Conservation (phyloP, 768 basidiomycete genomes). For the Cystofilobasidium ferigula region DNA sequence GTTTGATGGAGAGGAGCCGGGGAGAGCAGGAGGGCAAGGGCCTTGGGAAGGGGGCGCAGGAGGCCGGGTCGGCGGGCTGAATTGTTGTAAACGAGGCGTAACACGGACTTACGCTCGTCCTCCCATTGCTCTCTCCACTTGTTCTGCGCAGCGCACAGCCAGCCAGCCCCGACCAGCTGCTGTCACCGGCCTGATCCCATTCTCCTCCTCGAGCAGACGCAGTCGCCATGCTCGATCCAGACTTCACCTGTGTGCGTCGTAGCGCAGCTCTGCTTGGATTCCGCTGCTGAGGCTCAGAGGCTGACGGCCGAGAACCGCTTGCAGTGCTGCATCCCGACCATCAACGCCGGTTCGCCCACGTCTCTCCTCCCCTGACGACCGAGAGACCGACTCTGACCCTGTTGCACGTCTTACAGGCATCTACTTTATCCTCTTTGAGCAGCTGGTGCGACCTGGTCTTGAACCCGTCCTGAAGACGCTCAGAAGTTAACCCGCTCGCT, state of each 20-base stretch:
- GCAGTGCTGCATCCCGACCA: slow-evolving; percentile 51
- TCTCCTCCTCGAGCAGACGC: no score
- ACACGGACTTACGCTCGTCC: no score
- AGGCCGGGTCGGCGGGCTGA: no score
- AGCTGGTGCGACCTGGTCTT: slow-evolving; percentile 45
- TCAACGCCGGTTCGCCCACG: no score
- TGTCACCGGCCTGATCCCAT: no score
- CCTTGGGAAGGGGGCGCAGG: background rate
- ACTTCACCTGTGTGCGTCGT: slow-evolving; percentile 12
- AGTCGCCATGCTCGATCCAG: slow-evolving; percentile 1
- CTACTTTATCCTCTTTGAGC: slow-evolving; percentile 65
- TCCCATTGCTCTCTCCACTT: no score
- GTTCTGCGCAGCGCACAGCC: no score
- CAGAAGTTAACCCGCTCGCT: background rate
- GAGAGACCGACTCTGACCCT: no score
- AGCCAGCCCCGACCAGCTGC: no score
- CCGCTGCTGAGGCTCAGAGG: background rate
- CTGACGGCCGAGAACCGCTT: background rate
- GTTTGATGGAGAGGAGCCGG: background rate
- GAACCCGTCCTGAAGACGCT: background rate
- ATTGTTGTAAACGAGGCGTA: no score
- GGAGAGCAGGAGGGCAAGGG: background rate
- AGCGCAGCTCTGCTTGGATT: background rate
- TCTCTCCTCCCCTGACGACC: no score
- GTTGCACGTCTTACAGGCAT: no score